A percentile compares a stretch with the other conserved stretches of the same genome.
phyloP scores from a whole-genome alignment of 75 land plant species.

The Sequoiadendron giganteum region DNA sequence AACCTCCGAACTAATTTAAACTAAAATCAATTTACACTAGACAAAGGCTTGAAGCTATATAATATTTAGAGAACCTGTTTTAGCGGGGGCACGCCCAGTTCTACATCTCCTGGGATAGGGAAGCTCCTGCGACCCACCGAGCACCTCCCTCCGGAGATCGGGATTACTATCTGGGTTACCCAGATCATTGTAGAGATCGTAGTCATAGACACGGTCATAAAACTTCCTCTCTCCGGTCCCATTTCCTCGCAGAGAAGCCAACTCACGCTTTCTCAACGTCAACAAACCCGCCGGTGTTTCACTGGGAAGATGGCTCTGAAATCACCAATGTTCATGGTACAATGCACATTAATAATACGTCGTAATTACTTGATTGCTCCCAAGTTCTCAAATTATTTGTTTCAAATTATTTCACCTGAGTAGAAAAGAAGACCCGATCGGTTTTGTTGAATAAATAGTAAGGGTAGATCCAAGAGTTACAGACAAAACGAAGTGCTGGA shows the following conservation, averaged over 20 bases:
- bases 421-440: constrained; percentile 20
- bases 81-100: constrained; percentile 55
- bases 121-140: constrained; percentile 59
- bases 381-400: neutral
- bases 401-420: neutral
- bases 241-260: constrained; percentile 52
- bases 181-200: constrained; percentile 81
- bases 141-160: constrained; percentile 40
- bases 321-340: neutral
- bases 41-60: too few relatives aligned
- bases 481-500: constrained; percentile 4
- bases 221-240: constrained; percentile 60
- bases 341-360: neutral
- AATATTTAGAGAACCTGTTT: constrained; percentile 24
- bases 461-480: constrained; percentile 27
- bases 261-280: constrained; percentile 45
- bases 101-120: constrained; percentile 82
- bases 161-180: constrained; percentile 67
- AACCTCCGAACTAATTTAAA: too few relatives aligned
- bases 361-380: neutral
- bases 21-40: too few relatives aligned
- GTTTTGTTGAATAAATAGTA: neutral
- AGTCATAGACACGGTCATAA: constrained; percentile 75
- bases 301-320: constrained; percentile 37
- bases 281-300: constrained; percentile 37